A percentile compares a stretch with the other conserved stretches of the same genome.
Evolutionary conservation across 169 alveolate species (phyloP).

Genomic region (Amoebophrya sp.): DNA sequence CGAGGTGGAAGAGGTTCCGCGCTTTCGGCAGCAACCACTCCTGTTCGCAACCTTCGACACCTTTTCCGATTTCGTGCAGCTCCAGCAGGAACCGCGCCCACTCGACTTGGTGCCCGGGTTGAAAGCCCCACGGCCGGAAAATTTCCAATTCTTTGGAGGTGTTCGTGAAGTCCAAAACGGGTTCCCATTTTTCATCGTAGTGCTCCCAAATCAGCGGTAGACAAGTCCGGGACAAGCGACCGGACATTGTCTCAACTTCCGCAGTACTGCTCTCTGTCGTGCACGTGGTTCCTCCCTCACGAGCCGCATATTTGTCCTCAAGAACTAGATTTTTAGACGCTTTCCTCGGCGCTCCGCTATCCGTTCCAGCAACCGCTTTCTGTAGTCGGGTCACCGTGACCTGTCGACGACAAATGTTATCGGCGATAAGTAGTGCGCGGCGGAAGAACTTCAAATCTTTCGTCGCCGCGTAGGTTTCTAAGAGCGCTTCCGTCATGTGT

Average conservation of each 20-base stretch:
- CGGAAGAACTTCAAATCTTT: neutral
- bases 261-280: too few species aligned
- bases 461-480: neutral
- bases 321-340: too few species aligned
- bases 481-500: neutral
- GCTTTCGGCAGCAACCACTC: neutral
- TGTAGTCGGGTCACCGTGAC: neutral
- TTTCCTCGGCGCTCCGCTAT: too few species aligned
- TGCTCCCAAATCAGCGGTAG: neutral
- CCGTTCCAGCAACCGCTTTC: too few species aligned
- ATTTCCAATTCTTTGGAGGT: neutral
- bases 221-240: too few species aligned
- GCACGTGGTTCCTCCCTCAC: too few species aligned
- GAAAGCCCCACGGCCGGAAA: neutral
- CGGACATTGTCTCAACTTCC: too few species aligned
- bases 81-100: neutral
- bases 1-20: neutral
- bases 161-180: neutral
- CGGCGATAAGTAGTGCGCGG: neutral
- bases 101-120: slow-evolving; percentile 24
- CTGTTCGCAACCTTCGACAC: too few species aligned
- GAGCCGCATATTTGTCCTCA: too few species aligned
- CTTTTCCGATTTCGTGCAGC: neutral
- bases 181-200: neutral
- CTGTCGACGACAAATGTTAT: neutral